These are phyloP conservation scores for Talaromyces nanjingensis DNA, from an alignment of 495 filamentous ascomycete species.

Conservation along the genomic window DNA sequence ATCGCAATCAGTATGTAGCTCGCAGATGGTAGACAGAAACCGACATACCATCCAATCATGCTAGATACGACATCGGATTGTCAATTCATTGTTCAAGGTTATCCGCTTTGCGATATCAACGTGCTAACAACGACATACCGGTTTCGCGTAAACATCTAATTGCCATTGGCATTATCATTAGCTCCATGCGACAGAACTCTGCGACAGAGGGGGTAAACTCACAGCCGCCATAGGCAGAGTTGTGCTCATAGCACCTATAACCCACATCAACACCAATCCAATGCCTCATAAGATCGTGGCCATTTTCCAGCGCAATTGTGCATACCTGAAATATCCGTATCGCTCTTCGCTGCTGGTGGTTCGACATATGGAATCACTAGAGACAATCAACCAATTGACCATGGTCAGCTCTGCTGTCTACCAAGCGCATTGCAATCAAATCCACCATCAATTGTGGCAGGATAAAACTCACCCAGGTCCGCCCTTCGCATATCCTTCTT, in stretches of 20 bases:
- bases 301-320: background rate
- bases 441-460: background rate
- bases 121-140: slow-evolving; percentile 47
- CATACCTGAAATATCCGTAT: slow-evolving; percentile 48
- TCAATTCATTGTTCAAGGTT: background rate
- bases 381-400: slow-evolving; percentile 1
- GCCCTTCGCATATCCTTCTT: slow-evolving; percentile 82
- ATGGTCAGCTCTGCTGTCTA: background rate
- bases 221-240: slow-evolving; percentile 89
- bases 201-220: slow-evolving; percentile 24
- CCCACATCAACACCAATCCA: slow-evolving; percentile 11
- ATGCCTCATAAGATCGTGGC: background rate
- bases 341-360: slow-evolving; percentile 46
- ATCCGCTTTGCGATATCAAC: background rate
- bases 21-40: too few species aligned
- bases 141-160: slow-evolving; percentile 81
- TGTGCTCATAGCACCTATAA: slow-evolving; percentile 64
- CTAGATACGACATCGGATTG: slow-evolving; percentile 21
- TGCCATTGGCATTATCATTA: background rate
- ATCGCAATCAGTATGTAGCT: too few species aligned
- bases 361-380: slow-evolving; percentile 59
- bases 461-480: slow-evolving; percentile 64
- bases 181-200: background rate
- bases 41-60: slow-evolving; percentile 71
- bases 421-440: background rate